Evolutionary conservation across 2,329 filamentous ascomycete genomes (phyloP), one percentile per base, ranked within the genome.

Genomic region (Cytospora mali): DNA sequence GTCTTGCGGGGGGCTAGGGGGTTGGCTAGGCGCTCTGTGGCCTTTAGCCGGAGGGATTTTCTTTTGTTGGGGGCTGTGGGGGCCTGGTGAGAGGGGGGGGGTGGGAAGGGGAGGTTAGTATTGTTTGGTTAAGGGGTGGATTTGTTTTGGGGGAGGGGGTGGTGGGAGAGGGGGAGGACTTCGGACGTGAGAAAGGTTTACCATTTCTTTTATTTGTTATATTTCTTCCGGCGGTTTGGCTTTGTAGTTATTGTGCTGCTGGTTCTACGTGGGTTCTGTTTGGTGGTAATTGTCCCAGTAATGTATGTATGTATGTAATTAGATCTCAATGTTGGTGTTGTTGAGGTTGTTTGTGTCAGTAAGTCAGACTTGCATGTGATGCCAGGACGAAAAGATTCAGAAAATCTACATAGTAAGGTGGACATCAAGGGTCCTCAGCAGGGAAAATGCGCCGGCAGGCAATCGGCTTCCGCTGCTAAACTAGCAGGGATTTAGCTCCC

Each of bases 11-110:
- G 81, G 25, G 81, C 74, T 65, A 82, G 78, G 13, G 80, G 80
- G 72, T 82, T 79, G 64, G 79, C 77, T 52, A 84, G 73, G 69
- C 82, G 81, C 65, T 80, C 79, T 66, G 79, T 78, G 66, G 82
- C 79, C 71, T 87, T 85, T 66, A 80, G 73, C 69, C 86, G 84
- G 52, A 86, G 81, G 10, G 84, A 83, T 65, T 82, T 75, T 62
- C 81, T 83, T 68, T 86, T 86, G 62, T 79, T 78, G 66, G 81
- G 78, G 21, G 75, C 74, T 58, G 73, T 70, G 59, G 66, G 68
- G 7, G 67, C 67, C 67, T 71, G 51, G 66, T 62, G 63, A 65
- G 57, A 52, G 52, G 50, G 51, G 23, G 53, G 29, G 6, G 18
- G 39, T 46, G 11, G 11, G n/a, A 10, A 11, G 16, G 14, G 1